Evolutionary conservation across 257 asterid genomes (phyloP), one percentile per base, ranked within the genome.

Genomic region (Thymus mandschuricus): DNA sequence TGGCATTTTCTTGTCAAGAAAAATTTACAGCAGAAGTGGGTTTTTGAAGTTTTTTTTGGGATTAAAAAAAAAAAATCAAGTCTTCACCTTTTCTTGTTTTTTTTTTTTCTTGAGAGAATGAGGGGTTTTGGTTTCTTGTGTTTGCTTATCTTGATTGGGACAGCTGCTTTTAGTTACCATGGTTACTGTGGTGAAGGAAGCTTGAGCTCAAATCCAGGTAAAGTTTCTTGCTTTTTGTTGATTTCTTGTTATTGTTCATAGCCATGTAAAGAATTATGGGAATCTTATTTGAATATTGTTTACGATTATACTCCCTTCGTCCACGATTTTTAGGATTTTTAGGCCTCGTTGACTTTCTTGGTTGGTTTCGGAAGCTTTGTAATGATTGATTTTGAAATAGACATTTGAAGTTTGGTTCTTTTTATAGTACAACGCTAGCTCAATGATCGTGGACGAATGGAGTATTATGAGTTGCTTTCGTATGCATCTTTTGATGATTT

Each of bases 101-200:
- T 29, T 30, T 60, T 38, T 12, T 56, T 15, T 48, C 59, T 46
- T 46, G 59, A 65, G n/a, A 69, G 15, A 56, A 82, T 79, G 87
- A 80, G 73, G 81, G 67, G 27, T 71, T 56, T 70, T 74, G 82
- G 84, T 48, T 35, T 68, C 15, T 73, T 79, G 82, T 75, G 77
- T 74, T 51, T 79, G 77, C 33, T 82, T 49, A 34, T 82, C 76
- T 72, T 82, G 28, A 63, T 77, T 51, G 81, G 78, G 64, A 59
- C 84, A 62, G 50, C 71, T 82, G 71, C 75, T 75, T 54, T 72
- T 69, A 11, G 72, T 74, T 76, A 46, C 69, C 66, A 67, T 66
- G 75, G 70, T 43, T 59, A 46, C 72, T 66, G 60, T 62, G 66
- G 64, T 44, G 69, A 65, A 40, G 81, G 68, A 60, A 75, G 65